Evolutionary conservation across 768 basidiomycete species (phyloP).

Genomic region (Rickenella mellea): DNA sequence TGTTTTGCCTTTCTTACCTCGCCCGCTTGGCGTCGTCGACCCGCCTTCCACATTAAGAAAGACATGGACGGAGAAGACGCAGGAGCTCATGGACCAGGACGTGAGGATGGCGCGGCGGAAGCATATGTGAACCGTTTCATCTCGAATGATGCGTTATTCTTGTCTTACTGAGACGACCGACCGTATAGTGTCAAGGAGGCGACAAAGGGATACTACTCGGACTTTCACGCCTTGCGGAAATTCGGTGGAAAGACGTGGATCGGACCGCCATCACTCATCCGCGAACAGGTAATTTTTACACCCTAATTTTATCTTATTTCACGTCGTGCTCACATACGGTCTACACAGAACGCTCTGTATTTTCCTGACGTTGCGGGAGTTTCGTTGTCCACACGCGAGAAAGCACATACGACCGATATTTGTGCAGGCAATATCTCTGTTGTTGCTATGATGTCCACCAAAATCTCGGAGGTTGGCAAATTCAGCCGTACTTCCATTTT

Average conservation of each 20-base stretch:
- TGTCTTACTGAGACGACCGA: not conserved
- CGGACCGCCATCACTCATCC: constrained; percentile 80
- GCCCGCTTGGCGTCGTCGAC: constrained; percentile 72
- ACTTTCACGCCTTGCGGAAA: constrained; percentile 67
- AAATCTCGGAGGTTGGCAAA: constrained; percentile 90
- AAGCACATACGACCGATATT: constrained; percentile 69
- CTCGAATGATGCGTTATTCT: not conserved
- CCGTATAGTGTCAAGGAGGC: constrained; percentile 45
- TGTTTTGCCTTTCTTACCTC: constrained; percentile 31
- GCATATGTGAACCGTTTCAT: constrained; percentile 34
- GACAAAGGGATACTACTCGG: constrained; percentile 81
- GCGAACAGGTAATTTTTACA: constrained; percentile 65
- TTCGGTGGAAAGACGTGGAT: constrained; percentile 95
- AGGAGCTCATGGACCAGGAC: constrained; percentile 65
- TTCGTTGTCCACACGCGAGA: constrained; percentile 42
- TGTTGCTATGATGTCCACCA: constrained; percentile 74
- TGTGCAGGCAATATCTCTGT: constrained; percentile 70
- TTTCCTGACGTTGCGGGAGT: constrained; percentile 81
- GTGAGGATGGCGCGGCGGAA: constrained; percentile 59
- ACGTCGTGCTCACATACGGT: not conserved
- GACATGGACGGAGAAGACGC: constrained; percentile 51
- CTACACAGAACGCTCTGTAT: constrained; percentile 74
- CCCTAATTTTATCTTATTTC: not conserved
- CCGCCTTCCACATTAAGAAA: constrained; percentile 51
- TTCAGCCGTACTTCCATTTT: constrained; percentile 27